Evolutionary conservation across 805 yeast genomes (phyloP).

Genomic region (Lipomyces mesembrius): DNA sequence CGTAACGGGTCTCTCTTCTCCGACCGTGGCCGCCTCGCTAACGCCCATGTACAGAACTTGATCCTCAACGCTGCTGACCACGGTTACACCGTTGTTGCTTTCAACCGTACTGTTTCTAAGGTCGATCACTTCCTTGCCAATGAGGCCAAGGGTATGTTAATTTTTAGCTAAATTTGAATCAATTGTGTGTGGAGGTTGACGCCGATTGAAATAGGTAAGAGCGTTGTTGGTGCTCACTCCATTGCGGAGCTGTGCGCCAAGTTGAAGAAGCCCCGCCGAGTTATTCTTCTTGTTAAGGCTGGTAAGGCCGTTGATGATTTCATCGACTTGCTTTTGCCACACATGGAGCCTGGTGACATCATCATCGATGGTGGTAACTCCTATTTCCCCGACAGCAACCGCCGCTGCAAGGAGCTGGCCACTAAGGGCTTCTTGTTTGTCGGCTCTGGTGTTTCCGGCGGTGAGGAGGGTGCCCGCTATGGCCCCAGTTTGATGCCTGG

Average conservation of each 20-base stretch:
- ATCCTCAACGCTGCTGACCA: slow-evolving; percentile 98
- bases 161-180: neutral
- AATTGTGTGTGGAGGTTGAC: neutral
- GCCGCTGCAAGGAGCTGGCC: slow-evolving; percentile 90
- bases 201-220: slow-evolving; percentile 52
- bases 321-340: slow-evolving; percentile 85
- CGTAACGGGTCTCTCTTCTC: slow-evolving; percentile 18
- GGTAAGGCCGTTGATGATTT: slow-evolving; percentile 93
- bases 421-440: slow-evolving; percentile 87
- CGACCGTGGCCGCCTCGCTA: slow-evolving; percentile 1
- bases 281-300: slow-evolving; percentile 92
- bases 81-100: slow-evolving; percentile 93
- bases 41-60: slow-evolving; percentile 61
- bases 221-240: slow-evolving; percentile 94
- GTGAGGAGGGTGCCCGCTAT: slow-evolving; percentile 99
- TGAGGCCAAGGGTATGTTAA: slow-evolving; percentile 82
- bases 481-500: slow-evolving; percentile 99
- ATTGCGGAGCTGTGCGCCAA: slow-evolving; percentile 83
- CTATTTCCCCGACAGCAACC: slow-evolving; percentile 97
- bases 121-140: slow-evolving; percentile 91
- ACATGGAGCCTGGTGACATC: slow-evolving; percentile 94
- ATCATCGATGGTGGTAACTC: slow-evolving; percentile 99
- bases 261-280: slow-evolving; percentile 96
- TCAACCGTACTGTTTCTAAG: slow-evolving; percentile 95
- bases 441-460: slow-evolving; percentile 99